Conservation (phyloP, 129 eudicot species). For the Calendula officinalis region DNA sequence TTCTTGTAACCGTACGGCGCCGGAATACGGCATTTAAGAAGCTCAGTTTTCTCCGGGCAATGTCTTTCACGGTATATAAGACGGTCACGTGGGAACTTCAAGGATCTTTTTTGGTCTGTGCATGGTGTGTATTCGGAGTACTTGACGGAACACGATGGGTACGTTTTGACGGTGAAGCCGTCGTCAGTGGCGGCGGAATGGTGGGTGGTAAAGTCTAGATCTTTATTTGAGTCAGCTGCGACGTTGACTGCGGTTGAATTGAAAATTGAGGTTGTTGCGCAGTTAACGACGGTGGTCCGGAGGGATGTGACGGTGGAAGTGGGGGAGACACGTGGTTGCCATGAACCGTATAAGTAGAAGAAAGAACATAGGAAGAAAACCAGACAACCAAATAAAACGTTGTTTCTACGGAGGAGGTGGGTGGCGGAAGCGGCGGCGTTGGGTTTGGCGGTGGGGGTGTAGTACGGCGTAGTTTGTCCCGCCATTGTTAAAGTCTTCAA, state of each 20-base stretch:
- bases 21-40: constrained; percentile 79
- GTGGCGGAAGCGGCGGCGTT: constrained; percentile 25
- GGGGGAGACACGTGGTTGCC: constrained; percentile 43
- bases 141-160: constrained; percentile 57
- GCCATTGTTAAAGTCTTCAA: constrained; percentile 40
- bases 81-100: constrained; percentile 51
- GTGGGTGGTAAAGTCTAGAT: constrained; percentile 71
- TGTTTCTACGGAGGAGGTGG: constrained; percentile 34
- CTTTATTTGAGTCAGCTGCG: background rate
- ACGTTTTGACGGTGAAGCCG: constrained; percentile 21
- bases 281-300: constrained; percentile 28
- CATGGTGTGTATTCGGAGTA: constrained; percentile 90
- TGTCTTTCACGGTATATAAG: constrained; percentile 82
- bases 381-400: constrained; percentile 27
- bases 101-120: constrained; percentile 57
- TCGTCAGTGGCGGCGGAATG: constrained; percentile 44
- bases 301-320: constrained; percentile 27
- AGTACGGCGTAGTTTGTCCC: constrained; percentile 54
- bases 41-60: constrained; percentile 65
- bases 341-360: constrained; percentile 61
- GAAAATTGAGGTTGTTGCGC: constrained; percentile 26
- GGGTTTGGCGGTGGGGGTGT: constrained; percentile 64
- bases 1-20: constrained; percentile 82
- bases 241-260: constrained; percentile 17
- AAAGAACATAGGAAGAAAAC: constrained; percentile 58